phyloP scores from a whole-genome alignment of 768 basidiomycete species.

The Gloeopeniophorella convolvens region DNA sequence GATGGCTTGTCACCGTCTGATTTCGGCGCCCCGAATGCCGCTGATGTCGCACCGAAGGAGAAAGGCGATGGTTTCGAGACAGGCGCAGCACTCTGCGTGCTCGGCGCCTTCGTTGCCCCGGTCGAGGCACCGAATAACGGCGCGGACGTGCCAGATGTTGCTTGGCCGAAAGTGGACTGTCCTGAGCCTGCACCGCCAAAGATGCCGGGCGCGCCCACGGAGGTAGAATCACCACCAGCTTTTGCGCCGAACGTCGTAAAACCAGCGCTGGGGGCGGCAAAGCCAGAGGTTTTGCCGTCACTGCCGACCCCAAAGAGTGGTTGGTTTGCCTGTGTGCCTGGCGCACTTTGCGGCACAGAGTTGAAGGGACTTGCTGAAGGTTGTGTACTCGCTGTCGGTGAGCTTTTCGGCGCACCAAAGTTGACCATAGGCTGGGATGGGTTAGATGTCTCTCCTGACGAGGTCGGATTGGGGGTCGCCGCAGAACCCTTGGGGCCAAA shows the following conservation, averaged over 20 bases:
- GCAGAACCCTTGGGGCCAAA: slow-evolving; percentile 10
- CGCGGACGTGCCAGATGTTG: not conserved
- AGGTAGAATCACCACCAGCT: too few relatives aligned
- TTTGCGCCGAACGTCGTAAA: not conserved
- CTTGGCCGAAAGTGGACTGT: not conserved
- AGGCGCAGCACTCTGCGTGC: not conserved
- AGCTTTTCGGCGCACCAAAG: not conserved
- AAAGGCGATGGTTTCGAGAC: slow-evolving; percentile 1
- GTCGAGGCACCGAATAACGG: not conserved
- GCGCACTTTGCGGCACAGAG: not conserved
- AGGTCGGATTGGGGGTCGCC: not conserved
- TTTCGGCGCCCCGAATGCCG: not conserved
- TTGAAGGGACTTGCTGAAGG: slow-evolving; percentile 11
- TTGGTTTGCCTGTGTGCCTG: not conserved
- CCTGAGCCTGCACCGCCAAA: not conserved
- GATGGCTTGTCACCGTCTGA: slow-evolving; percentile 1
- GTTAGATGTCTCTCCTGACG: slow-evolving; percentile 6
- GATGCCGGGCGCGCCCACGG: too few relatives aligned
- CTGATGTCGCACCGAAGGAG: slow-evolving; percentile 3
- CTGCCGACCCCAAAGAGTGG: not conserved
- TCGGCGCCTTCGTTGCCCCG: not conserved
- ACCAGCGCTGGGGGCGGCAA: not conserved
- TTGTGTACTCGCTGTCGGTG: not conserved
- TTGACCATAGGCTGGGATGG: slow-evolving; percentile 1
- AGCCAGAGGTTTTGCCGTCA: not conserved